Evolutionary conservation across 2,329 filamentous ascomycete genomes (phyloP), one percentile per base, ranked within the genome.

Genomic region (Diaporthe citri): DNA sequence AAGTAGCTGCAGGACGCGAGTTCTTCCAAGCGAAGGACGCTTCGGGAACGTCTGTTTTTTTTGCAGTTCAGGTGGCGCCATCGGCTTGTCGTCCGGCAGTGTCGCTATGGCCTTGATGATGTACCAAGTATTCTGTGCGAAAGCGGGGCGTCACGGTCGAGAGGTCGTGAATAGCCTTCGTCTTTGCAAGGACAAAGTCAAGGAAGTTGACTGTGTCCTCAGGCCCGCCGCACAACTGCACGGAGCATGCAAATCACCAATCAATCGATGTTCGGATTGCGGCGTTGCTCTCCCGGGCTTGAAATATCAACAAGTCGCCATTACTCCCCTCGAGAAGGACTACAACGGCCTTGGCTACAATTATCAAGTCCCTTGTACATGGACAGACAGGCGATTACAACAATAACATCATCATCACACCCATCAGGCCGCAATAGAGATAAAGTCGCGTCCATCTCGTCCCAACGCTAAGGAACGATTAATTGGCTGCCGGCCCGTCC

Each of bases 1-100:
- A 64, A 22, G 25, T 66, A 46, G 36, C 57, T 64, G 60, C 34
- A 43, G 60, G 46, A 64, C 25, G 57, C 57, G 57, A n/a, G 15
- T 43, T 72, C 60, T 55, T 64, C 71, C 71, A 72, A 46, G 71
- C 57, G 57, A 69, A 48, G 31, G n/a, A 13, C 64, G 48, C 55
- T 69, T 39, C 34, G 31, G 64, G 22, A 64, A 31, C 34, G 7
- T 6, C 48, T n/a, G n/a, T n/a, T 31, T 52, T 52, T 52, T 39
- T 39, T 52, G 55, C 64, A 48, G 43, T 69, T 69, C 34, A 9
- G 55, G 64, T 55, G 48, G 64, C 64, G 46, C 46, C 46, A 7
- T n/a, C 34, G 48, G 64, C 48, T 12, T 39, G 22, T 41, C 31
- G 34, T 28, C 64, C n/a, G 46, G 64, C 64, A 39, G 15, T 25